A percentile compares a stretch with the other conserved stretches of the same genome.
phyloP scores from a whole-genome alignment of 441 rosid species.

The Macaranga tanarius region DNA sequence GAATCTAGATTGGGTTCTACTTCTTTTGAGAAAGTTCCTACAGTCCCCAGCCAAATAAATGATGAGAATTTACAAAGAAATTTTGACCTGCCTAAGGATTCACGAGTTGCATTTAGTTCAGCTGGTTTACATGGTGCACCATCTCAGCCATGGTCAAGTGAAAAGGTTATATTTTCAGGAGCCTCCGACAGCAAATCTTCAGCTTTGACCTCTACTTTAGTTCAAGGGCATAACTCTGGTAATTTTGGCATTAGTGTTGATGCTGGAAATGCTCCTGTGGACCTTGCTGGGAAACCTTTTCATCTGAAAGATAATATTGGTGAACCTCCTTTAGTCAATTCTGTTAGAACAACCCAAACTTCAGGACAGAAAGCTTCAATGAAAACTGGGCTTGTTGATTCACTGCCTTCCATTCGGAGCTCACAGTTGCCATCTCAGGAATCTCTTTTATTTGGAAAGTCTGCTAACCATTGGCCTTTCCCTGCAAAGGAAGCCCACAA shows the following conservation, averaged over 20 bases:
- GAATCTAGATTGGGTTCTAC: conserved; percentile 36
- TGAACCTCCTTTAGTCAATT: conserved; percentile 31
- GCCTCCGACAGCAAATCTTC: conserved; percentile 34
- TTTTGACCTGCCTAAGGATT: conserved; percentile 37
- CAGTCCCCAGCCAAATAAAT: conserved; percentile 32
- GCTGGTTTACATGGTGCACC: conserved; percentile 33
- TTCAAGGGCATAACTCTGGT: conserved; percentile 36
- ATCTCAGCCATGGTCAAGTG: conserved; percentile 51
- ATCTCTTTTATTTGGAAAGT: conserved; percentile 50
- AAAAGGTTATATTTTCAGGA: conserved; percentile 25
- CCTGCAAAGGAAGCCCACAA: conserved; percentile 42
- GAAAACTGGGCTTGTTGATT: conserved; percentile 49
- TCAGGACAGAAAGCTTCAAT: conserved; percentile 35
- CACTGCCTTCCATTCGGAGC: conserved; percentile 55
- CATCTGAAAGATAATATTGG: conserved; percentile 35
- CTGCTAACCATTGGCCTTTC: conserved; percentile 41
- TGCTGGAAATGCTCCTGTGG: conserved; percentile 36
- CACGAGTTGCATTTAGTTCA: conserved; percentile 34
- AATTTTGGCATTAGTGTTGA: conserved; percentile 29
- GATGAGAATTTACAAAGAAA: conserved; percentile 29
- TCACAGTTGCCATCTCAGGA: conserved; percentile 54
- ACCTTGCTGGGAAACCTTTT: conserved; percentile 43
- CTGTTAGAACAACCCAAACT: conserved; percentile 33
- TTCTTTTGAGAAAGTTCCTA: conserved; percentile 38
- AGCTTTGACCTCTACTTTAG: conserved; percentile 30